Percentiles rank a stretch among this genome's conserved stretches.
Conservation (phyloP, 2,329 filamentous ascomycete genomes). For the Orbilia quercus region DNA sequence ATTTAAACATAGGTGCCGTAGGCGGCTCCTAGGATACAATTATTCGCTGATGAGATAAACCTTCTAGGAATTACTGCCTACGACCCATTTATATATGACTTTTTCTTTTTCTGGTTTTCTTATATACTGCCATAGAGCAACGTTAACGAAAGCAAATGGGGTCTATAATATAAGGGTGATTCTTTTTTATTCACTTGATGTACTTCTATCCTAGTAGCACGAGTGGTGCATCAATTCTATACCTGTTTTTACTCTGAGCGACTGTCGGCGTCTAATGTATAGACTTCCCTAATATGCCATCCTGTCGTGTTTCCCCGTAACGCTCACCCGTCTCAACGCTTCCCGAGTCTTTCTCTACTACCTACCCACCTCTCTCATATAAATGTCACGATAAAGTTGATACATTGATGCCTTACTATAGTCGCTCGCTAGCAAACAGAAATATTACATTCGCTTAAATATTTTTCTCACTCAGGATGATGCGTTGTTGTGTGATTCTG, state of each 20-base stretch:
- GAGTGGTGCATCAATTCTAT: constrained; percentile 17
- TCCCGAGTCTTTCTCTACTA: not conserved
- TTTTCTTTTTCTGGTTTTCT: not conserved
- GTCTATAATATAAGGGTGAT: not conserved
- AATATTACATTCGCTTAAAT: constrained; percentile 19
- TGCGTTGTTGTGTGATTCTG: not conserved
- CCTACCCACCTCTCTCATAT: not conserved
- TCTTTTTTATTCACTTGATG: not conserved
- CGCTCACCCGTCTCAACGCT: no score
- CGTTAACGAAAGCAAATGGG: no score
- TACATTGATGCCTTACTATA: not conserved
- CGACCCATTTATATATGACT: not conserved
- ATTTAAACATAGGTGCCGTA: constrained; percentile 21
- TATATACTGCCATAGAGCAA: not conserved
- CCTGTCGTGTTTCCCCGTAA: no score
- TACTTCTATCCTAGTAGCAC: not conserved
- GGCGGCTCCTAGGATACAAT: not conserved
- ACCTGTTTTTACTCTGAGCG: constrained; percentile 14
- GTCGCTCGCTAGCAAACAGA: constrained; percentile 16
- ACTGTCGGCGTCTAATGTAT: constrained; percentile 36
- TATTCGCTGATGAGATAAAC: not conserved
- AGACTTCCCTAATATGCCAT: not conserved
- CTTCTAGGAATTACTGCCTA: not conserved
- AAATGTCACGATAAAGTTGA: not conserved
- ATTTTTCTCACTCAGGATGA: not conserved